Evolutionary conservation across 768 basidiomycete genomes (phyloP).

Genomic region (Termitomyces sp.): DNA sequence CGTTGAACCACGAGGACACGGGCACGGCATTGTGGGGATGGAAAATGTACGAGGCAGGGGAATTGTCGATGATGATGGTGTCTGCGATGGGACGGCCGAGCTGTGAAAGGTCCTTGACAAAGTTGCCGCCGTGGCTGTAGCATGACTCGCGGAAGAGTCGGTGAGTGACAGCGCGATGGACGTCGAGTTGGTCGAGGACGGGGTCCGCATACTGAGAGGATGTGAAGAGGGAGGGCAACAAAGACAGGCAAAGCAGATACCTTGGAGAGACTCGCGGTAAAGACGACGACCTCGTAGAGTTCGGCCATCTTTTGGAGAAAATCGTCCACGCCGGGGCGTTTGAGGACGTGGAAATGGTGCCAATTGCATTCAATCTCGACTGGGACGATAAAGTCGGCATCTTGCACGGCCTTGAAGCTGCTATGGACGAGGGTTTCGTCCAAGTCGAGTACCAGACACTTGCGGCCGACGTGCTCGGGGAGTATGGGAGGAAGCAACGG

Average conservation of each 20-base stretch:
- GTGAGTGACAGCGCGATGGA: conserved; percentile 87
- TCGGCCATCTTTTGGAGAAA: conserved; percentile 98
- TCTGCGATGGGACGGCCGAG: conserved; percentile 90
- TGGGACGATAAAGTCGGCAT: conserved; percentile 96
- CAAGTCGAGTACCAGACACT: conserved; percentile 94
- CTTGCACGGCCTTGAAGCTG: conserved; percentile 94
- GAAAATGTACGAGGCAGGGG: conserved; percentile 98
- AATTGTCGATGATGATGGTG: conserved; percentile 98
- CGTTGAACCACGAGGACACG: conserved; percentile 99
- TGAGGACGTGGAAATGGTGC: conserved; percentile 99
- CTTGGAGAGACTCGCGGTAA: conserved; percentile 97
- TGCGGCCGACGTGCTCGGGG: conserved; percentile 80
- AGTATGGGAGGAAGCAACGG: conserved; percentile 83
- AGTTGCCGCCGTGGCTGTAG: conserved; percentile 98
- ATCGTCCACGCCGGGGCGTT: conserved; percentile 95
- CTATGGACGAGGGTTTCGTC: conserved; percentile 99
- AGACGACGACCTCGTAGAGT: conserved; percentile 95
- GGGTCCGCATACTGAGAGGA: conserved; percentile 85
- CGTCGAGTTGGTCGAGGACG: conserved; percentile 93
- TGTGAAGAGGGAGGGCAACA: background rate
- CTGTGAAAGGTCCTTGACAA: conserved; percentile 99
- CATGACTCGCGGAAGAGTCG: conserved; percentile 96
- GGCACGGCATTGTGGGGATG: conserved; percentile 99
- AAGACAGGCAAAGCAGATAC: conserved; percentile 33
- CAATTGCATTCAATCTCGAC: conserved; percentile 98